Base-by-base conservation (phyloP, 2,329 filamentous ascomycete genomes). In the Curvularia verruculosa region DNA sequence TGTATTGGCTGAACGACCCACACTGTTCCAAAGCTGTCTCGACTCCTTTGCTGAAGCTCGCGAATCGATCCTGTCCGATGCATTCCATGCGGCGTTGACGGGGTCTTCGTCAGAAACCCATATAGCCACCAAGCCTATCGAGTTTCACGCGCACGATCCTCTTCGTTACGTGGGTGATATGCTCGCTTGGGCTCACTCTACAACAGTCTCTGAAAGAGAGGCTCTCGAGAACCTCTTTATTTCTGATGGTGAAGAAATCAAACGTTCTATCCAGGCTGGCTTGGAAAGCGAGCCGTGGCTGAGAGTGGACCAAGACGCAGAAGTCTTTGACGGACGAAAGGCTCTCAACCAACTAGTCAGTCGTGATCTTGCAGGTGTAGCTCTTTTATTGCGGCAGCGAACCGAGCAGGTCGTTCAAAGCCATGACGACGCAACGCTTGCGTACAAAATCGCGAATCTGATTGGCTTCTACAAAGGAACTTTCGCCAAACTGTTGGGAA, bases 121-220 rank as follows among this genome's bases (percentile, higher is more conserved):
- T 23, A 84, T 75, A 39, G 67, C 70, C 18, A 74, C 84, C 2
- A 97, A 98, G 72, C 94, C 95, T 0, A 99, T 99, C 62, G 94
- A 99, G 72, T 86, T 98, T 67, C 89, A 89, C 10, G 94, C 95
- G 0, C 94, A 98, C 73, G 95, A 99, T 70, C 89, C 92, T 1
- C 79, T 98, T 24, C 87, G 95, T 19, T 98, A 98, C 74, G 87
- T 96, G 2, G 92, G 95, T 51, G 95, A 99, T 72, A 99, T 99
- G 93, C 84, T 99, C 13, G 95, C 95, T 5, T 99, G 95, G 95
- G 87, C 90, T 5, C 95, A 99, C 74, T 96, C 95, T 0, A 90
- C 93, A 2, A 89, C 94, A 0, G 95, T 99, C 1, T 96, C 94
- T 29, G 95, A 99, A 76, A 86, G 91, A 50, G 95, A 99, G 76